Base-by-base conservation (phyloP, 2,329 filamentous ascomycete genomes). In the Hymenoscyphus repandus region DNA sequence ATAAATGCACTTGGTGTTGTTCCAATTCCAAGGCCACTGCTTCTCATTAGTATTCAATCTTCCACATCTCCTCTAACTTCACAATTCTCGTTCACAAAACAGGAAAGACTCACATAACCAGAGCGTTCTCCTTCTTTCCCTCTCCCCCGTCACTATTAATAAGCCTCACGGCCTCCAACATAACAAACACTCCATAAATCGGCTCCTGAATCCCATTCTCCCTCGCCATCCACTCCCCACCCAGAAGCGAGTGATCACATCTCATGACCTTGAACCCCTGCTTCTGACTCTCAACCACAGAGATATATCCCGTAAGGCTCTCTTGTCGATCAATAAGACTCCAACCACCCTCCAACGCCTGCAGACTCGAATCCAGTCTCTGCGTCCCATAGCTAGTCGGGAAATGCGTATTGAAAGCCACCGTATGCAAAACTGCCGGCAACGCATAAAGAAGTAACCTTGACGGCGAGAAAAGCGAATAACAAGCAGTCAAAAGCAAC, bases 171-270 rank as follows among this genome's bases (percentile, higher is more conserved):
- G 92, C 90, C 68, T 99, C 93, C 1, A 99, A 80, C 78, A 96
- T 95, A 22, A 89, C 85, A 67, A 99, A 99, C n/a, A 97, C 86
- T 9, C 89, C 86, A 66, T 97, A 99, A 50, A 99, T 89, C 0
- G 92, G 90, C 69, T 99, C 93, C 10, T 82, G 80, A 15, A 90
- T 77, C 68, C 96, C 90, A 11, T 81, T 80, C n/a, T 88, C 78
- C 53, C 72, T 59, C 37, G 74, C 74, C 11, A 85, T 78, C 92
- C 92, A 99, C 69, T 96, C 88, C 33, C 93, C 93, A 37, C 93
- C 93, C 1, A 99, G 77, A 31, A 99, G 76, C 63, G 90, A 96
- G 68, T 99, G 93, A 63, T 97, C 93, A 67, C 90, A 96, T 53
- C 93, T 82, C 76, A 99, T 80, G 13, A 91, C 82, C 1, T 90